Conservation (phyloP, 306 rosid genomes). For the Medicago lupulina region DNA sequence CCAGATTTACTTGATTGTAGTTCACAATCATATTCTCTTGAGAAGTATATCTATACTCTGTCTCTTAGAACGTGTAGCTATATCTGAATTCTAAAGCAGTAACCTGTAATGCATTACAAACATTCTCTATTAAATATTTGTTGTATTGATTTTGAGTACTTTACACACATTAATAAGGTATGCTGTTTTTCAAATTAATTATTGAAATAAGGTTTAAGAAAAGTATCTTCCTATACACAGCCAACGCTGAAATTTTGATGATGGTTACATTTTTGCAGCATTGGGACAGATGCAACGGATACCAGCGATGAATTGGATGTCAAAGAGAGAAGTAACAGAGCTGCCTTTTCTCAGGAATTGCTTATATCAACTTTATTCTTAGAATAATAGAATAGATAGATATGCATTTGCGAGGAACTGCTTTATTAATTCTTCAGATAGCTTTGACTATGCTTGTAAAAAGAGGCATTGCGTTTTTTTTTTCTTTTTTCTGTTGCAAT, state of each 20-base stretch:
- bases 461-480: background rate
- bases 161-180: no score
- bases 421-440: background rate
- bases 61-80: background rate
- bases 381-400: constrained; percentile 28
- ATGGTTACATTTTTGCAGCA: no score
- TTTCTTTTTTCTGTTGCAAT: no score
- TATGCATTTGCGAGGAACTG: constrained; percentile 39
- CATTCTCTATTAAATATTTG: background rate
- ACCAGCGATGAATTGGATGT: constrained; percentile 50
- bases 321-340: constrained; percentile 64
- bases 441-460: background rate
- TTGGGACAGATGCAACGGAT: no score
- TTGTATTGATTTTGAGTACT: background rate
- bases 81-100: background rate
- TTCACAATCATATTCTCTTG: background rate
- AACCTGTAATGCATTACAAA: background rate
- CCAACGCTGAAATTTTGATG: no score
- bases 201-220: no score
- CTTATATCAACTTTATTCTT: constrained; percentile 60
- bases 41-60: background rate
- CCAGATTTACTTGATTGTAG: background rate
- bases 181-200: no score
- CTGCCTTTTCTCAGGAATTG: constrained; percentile 62
- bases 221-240: no score